phyloP scores from a whole-genome alignment of 2,329 filamentous ascomycete genomes.

The Fusarium agapanthi region DNA sequence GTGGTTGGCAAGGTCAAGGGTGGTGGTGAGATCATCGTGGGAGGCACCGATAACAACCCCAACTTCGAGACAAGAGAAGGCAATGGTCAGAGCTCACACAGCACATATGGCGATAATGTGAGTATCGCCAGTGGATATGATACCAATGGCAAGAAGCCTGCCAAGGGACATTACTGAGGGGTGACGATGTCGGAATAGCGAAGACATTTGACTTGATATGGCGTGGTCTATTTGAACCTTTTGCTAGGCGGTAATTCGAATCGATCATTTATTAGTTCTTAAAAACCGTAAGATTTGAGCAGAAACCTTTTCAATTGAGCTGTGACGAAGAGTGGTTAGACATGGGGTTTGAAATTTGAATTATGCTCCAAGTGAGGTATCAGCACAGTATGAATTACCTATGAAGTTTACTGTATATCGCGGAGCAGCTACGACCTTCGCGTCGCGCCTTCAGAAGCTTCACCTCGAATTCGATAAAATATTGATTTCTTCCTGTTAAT shows the following conservation, averaged over 20 bases:
- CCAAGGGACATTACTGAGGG: constrained; percentile 31
- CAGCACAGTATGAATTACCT: constrained; percentile 2
- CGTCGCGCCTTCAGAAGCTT: constrained; percentile 30
- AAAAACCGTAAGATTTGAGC: not conserved
- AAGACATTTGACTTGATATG: constrained; percentile 6
- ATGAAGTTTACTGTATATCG: constrained; percentile 25
- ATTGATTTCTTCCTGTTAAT: not conserved
- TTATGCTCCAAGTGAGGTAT: not conserved
- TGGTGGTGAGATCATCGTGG: constrained; percentile 77
- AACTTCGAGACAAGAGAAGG: constrained; percentile 37
- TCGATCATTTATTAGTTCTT: not conserved
- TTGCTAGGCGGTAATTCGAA: not conserved
- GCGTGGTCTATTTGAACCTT: constrained; percentile 5
- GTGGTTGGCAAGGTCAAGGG: constrained; percentile 81
- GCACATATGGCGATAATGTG: constrained; percentile 41
- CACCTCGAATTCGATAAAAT: not conserved
- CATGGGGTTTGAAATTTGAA: no score
- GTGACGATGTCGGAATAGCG: not conserved
- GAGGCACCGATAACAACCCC: constrained; percentile 61
- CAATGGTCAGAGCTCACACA: constrained; percentile 32
- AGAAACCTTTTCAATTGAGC: not conserved
- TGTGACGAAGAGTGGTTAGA: not conserved
- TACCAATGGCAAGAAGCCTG: constrained; percentile 46
- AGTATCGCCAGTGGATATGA: constrained; percentile 43
- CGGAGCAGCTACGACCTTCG: constrained; percentile 34